Evolutionary conservation across 441 rosid species (phyloP), one percentile per base, ranked within the genome.

Genomic region (Corymbia calophylla): DNA sequence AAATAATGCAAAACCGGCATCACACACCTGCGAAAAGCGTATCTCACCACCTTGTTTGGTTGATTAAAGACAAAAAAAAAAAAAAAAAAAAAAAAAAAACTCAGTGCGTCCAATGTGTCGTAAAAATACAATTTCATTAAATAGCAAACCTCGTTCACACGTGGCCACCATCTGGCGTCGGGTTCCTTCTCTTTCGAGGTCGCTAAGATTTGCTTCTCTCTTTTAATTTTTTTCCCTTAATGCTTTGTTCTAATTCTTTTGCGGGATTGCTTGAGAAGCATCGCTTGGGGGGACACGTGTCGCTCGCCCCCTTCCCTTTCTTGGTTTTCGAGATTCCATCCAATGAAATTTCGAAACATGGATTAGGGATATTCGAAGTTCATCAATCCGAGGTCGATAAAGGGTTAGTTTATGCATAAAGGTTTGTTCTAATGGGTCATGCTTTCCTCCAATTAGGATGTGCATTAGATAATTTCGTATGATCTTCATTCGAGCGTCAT

Each of bases 401-500:
- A 70, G 29, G 16, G 82, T 73, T 73, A 10, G 49, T 39, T 73
- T 11, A 73, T 39, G 49, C 49, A 35, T 35, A 5, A 35, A 70
- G 14, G 29, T 21, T 73, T 39, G 49, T 73, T 39, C 82, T 39
- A 21, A 10, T 21, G 29, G 29, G 47, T 73, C 49, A 23, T 73
- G 82, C 29, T 10, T 73, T 73, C 16, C 49, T 35, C 25, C 47
- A 11, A 13, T 39, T 39, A 4, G 8, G 81, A 70, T 35, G 25
- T 58, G 64, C 25, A 39, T 39, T 39, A 39, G 44, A 25, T 10
- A 25, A 58, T 25, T 58, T 58, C 25, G 11, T 58, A 58, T 3
- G 12, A 2, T 6, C 6, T 58, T 1, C 44, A 3, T 58, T 58
- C 3, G 3, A 58, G 1, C 25, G 4, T 10, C 0, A 1, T 58